These are phyloP conservation scores for Phaeophleospora eucalypticola DNA, from an alignment of 2,329 filamentous ascomycete species.

Conservation along the genomic window DNA sequence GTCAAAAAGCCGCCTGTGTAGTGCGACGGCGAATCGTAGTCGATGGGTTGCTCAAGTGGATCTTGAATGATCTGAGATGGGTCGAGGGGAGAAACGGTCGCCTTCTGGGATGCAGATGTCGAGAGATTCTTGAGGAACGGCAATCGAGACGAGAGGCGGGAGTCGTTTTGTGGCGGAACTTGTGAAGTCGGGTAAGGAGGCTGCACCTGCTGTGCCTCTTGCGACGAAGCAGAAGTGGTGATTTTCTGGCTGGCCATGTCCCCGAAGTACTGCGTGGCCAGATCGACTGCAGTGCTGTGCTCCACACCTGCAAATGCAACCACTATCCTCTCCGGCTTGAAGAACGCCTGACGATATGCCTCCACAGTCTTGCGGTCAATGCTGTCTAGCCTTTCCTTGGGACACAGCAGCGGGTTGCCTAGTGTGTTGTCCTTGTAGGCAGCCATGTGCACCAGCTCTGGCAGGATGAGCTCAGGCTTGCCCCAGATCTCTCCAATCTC, in stretches of 20 bases:
- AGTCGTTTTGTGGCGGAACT: conserved; percentile 49
- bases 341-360: conserved; percentile 78
- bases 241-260: conserved; percentile 60
- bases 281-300: conserved; percentile 71
- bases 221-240: conserved; percentile 28
- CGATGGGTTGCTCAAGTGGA: conserved; percentile 45
- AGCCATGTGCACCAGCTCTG: conserved; percentile 90
- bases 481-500: conserved; percentile 97
- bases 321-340: conserved; percentile 84
- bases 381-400: conserved; percentile 69
- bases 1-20: conserved; percentile 94
- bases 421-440: conserved; percentile 95
- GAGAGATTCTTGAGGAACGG: conserved; percentile 89
- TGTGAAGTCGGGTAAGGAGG: conserved; percentile 29
- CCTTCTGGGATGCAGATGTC: conserved; percentile 63
- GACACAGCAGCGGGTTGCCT: conserved; percentile 88
- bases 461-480: conserved; percentile 92
- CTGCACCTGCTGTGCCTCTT: conserved; percentile 27
- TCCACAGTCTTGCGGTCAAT: conserved; percentile 73
- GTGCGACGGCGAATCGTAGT: conserved; percentile 64
- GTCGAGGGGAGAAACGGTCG: conserved; percentile 54
- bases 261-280: conserved; percentile 84
- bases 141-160: conserved; percentile 72
- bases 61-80: conserved; percentile 41
- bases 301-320: conserved; percentile 91